Evolutionary conservation across 225 moss, liverwort and hornwort species (phyloP).

Genomic region (Rhytidiadelphus loreus): DNA sequence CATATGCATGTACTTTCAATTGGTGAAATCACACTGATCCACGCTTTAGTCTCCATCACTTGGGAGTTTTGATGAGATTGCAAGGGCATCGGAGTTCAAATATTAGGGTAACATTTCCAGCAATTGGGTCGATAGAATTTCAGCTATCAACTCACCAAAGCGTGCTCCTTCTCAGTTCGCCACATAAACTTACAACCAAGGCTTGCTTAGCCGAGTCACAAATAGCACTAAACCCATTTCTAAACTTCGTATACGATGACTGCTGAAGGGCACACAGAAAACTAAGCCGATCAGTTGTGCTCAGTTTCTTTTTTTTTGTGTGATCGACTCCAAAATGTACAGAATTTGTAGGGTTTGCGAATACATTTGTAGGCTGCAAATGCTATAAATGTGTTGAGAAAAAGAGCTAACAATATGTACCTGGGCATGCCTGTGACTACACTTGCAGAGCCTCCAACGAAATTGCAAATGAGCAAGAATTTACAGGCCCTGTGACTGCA

Average conservation of each 20-base stretch:
- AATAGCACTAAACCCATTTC: neutral
- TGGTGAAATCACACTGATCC: neutral
- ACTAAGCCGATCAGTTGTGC: no score
- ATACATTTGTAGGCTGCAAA: no score
- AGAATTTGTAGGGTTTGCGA: no score
- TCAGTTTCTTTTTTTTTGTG: no score
- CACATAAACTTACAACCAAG: neutral
- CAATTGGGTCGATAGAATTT: neutral
- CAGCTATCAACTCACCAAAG: neutral
- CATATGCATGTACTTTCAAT: fast-evolving
- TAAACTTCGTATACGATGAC: neutral
- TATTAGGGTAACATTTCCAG: neutral
- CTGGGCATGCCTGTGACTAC: no score
- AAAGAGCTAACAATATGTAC: no score
- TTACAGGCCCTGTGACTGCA: no score
- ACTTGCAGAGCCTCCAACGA: no score
- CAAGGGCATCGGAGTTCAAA: neutral
- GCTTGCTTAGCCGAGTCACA: neutral
- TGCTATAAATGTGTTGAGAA: no score
- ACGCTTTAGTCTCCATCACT: neutral
- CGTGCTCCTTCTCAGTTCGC: neutral
- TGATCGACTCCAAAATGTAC: no score
- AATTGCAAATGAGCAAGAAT: no score
- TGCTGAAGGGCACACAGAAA: neutral
- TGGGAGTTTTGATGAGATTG: neutral